These are phyloP conservation scores for Moricandia arvensis DNA, from an alignment of 345 rosid genomes.

Conservation along the genomic window DNA sequence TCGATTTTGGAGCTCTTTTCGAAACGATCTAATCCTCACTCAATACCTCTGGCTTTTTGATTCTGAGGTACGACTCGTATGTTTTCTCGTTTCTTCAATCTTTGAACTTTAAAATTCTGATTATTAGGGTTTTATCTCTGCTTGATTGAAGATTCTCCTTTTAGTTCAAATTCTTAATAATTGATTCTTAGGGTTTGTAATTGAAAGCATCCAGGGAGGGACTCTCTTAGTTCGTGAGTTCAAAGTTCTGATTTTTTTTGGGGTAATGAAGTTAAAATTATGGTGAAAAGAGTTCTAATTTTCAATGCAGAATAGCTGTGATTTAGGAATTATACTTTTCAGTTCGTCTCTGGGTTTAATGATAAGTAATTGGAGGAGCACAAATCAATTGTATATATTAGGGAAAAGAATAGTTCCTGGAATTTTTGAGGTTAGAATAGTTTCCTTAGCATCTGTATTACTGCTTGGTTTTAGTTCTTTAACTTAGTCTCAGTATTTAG, in stretches of 20 bases:
- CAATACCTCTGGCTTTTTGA: conserved; percentile 17
- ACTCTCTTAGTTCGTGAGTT: conserved; percentile 5
- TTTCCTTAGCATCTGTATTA: not conserved
- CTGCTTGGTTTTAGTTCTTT: conserved; percentile 25
- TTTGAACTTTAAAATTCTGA: conserved; percentile 35
- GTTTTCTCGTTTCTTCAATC: conserved; percentile 16
- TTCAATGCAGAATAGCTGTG: conserved; percentile 14
- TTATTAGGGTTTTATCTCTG: conserved; percentile 39
- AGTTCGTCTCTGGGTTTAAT: conserved; percentile 1
- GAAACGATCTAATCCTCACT: conserved; percentile 19
- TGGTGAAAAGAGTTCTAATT: conserved; percentile 4
- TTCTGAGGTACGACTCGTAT: conserved; percentile 30
- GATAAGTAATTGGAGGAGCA: not conserved
- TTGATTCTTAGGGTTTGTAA: conserved; percentile 35
- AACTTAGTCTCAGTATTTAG: conserved; percentile 20
- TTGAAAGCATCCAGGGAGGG: not conserved
- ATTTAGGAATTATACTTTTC: conserved; percentile 1
- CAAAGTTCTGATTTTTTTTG: not conserved
- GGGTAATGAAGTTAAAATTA: conserved; percentile 20
- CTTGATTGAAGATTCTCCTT: conserved; percentile 11
- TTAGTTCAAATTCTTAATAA: conserved; percentile 6
- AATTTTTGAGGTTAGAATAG: conserved; percentile 4
- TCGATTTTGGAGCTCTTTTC: conserved; percentile 41
- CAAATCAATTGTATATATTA: not conserved
- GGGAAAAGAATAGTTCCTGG: not conserved